Evolutionary conservation across 176 grass and related monocot species (phyloP), one percentile per base, ranked within the genome.

Genomic region (Avena eriantha): DNA sequence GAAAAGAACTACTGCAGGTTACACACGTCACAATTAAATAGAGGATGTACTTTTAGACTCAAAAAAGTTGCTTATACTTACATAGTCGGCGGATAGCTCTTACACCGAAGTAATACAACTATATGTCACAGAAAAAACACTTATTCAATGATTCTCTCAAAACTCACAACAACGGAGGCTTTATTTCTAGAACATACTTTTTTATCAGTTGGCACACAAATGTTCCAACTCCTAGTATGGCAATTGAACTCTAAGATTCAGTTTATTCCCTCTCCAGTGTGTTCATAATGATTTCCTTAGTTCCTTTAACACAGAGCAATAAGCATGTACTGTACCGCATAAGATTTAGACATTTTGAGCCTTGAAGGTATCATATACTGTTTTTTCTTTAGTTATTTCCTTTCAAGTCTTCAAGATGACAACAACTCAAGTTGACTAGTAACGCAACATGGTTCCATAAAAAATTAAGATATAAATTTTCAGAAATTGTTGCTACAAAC

Each of bases 91-190:
- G 21, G 70, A 47, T 69, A 88, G 4, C 35, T 77, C 10, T 76
- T 8, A 83, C 29, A 43, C 63, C 64, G 60, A 78, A 19, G 18
- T 82, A 68, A 72, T 72, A 16, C 6, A 83, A 83, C 8, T 79
- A 24, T 23, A 60, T 73, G 4, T 15, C 61, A 60, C 70, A 29
- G 9, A 87, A 60, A 78, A 22, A 58, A 35, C 26, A 41, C 2
- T 72, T 21, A 59, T 10, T 22, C 57, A n/a, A 3, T 59, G 39
- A 70, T 60, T 78, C 63, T 71, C 21, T 26, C 29, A 14, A 51
- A 88, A 61, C 31, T 60, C 31, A 61, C 41, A 80, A 73, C 14
- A 81, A 19, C 9, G 43, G 49, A 77, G 10, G 63, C 34, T 82
- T 76, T n/a, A 76, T 3, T 76, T 19, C 17, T 46, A 77, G 23